Base-by-base conservation (phyloP, 2,329 filamentous ascomycete genomes). In the Zymoseptoria tritici region DNA sequence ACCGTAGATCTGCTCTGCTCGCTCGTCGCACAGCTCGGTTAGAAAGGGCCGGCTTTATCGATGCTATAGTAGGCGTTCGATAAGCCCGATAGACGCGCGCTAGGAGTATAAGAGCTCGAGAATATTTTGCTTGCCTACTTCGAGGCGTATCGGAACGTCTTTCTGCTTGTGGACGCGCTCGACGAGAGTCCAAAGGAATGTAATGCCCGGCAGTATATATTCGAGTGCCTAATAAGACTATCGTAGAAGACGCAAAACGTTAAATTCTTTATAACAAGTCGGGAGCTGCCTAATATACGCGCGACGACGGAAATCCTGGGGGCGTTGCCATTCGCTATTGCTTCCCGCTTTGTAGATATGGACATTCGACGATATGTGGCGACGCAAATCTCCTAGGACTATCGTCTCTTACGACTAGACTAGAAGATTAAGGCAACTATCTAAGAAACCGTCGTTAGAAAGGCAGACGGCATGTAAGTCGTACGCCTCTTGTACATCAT, bases 111-210 rank as follows among this genome's bases (percentile, higher is more conserved):
- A 11, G 62, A 65, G 29, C 61, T 67, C 1, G n/a, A 65, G 29
- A 55, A 58, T 22, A 61, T 67, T 20, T 24, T 67, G 22, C 16
- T 53, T 9, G 13, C 59, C 22, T 60, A 52, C 22, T 53, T 67
- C 21, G 22, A 56, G 42, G 46, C 62, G 50, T 61, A 51, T 52
- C 49, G 24, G 65, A 72, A 26, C 52, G 65, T 68, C 0, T 73
- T 67, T 54, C 60, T 74, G 16, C 63, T 71, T 2, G 42, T 75
- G 11, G 72, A 74, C 62, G 72, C 73, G 24, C 59, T 74, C 19
- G 71, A 75, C 49, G 72, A 74, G 52, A 71, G 66, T 60, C 60
- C 59, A 9, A 56, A 68, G 19, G 52, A 57, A 4, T 4, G 60
- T 22, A 55, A 59, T 11, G 56, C 42, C 13, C 59, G 63, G 42